Base-by-base conservation (phyloP, 2,329 filamentous ascomycete genomes). In the Clonostachys rosea region DNA sequence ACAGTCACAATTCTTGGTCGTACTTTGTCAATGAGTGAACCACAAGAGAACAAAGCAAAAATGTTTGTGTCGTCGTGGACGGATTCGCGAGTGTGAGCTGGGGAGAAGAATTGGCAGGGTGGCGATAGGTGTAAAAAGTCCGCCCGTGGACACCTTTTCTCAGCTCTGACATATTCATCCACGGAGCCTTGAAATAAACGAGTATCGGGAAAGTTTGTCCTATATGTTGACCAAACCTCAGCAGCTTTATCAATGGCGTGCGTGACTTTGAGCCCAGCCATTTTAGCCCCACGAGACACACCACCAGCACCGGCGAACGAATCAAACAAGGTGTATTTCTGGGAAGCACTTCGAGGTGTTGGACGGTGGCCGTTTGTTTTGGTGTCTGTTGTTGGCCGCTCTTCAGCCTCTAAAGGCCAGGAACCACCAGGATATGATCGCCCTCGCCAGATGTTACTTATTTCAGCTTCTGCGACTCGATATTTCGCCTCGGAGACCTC, bases 81-180 rank as follows among this genome's bases (percentile, higher is more conserved):
- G 42, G 91, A 84, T 18, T 83, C 74, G 7, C 68, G 68, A 0
- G 87, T 91, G 49, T 95, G 84, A 0, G 84, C 86, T 0, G 82
- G 80, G 0, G 87, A 91, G 60, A 84, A 91, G 3, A 77, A 81
- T 54, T 92, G 87, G 47, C 90, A 95, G 0, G 89, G 89, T 0
- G 87, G 88, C 0, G 86, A 90, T 0, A 91, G 64, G 52, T 95
- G 89, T 0, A 89, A 66, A 2, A 92, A 68, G 54, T 94, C 88
- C 0, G 85, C 78, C 5, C 69, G 68, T 9, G 73, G 57, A 10
- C 54, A 48, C 9, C 45, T 17, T 9, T 45, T 52, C 3, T 63
- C 9, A 0, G 52, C 49, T 2, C 56, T 57, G 30, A 82, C 67
- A 44, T 86, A 83, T 3, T 76, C 62, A 34, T 73, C 66, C 1